These are phyloP conservation scores for Alternaria incomplexa DNA, from an alignment of 2,329 filamentous ascomycete genomes.

Conservation along the genomic window DNA sequence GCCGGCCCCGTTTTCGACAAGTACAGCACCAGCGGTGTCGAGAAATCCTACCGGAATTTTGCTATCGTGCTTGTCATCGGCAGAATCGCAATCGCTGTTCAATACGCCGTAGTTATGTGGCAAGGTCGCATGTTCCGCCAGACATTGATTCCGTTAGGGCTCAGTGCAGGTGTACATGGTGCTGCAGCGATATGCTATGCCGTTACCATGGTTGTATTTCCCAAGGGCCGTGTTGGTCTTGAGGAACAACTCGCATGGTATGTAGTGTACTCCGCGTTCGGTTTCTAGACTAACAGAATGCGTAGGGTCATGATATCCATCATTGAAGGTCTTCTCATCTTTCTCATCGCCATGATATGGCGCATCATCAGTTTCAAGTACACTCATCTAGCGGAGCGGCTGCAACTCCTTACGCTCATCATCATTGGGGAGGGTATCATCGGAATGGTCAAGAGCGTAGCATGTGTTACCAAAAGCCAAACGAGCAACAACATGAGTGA, in stretches of 20 bases:
- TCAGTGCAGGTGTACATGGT: constrained; percentile 23
- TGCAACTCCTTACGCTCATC: constrained; percentile 66
- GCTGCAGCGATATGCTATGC: constrained; percentile 20
- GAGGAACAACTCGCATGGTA: constrained; percentile 28
- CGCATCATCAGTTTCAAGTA: constrained; percentile 63
- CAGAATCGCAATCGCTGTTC: constrained; percentile 20
- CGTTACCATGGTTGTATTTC: constrained; percentile 19
- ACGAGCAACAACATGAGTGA: constrained; percentile 24
- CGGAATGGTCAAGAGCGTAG: constrained; percentile 54
- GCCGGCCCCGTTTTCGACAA: constrained; percentile 55
- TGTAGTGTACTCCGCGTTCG: background rate
- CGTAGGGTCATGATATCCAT: constrained; percentile 27
- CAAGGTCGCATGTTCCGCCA: constrained; percentile 28
- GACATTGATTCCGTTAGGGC: constrained; percentile 24
- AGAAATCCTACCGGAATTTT: constrained; percentile 22
- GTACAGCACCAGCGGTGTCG: constrained; percentile 23
- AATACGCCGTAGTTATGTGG: constrained; percentile 32
- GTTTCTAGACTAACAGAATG: background rate
- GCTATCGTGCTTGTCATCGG: constrained; percentile 25
- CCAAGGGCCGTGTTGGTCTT: constrained; percentile 12
- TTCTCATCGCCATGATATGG: constrained; percentile 46
- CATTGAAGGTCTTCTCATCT: constrained; percentile 26
- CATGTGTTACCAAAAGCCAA: constrained; percentile 31
- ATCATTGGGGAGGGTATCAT: constrained; percentile 69
- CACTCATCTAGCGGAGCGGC: constrained; percentile 65